Percentiles rank a stretch among this genome's conserved stretches.
These are phyloP conservation scores for Inga oerstediana DNA, from an alignment of 306 rosid genomes.

Conservation along the genomic window DNA sequence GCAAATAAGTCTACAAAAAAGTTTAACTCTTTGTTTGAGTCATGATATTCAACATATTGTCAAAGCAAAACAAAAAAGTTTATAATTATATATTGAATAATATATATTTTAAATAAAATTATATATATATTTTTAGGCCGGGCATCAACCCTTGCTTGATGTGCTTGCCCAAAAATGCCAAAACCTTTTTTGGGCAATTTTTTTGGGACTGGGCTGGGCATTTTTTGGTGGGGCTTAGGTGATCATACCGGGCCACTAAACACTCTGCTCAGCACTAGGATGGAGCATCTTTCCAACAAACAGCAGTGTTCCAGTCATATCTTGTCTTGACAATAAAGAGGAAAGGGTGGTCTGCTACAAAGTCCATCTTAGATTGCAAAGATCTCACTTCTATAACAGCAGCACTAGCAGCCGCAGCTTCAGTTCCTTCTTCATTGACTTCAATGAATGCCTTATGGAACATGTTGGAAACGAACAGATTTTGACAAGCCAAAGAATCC, in stretches of 20 bases:
- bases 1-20: no score
- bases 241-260: accelerated
- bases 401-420: constrained; percentile 74
- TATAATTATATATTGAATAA: no score
- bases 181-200: no score
- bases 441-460: constrained; percentile 71
- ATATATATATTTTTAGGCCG: no score
- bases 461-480: constrained; percentile 56
- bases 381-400: constrained; percentile 12
- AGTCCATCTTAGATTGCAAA: constrained; percentile 38
- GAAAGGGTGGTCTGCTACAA: constrained; percentile 86
- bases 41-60: no score
- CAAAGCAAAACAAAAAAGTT: no score
- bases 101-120: no score
- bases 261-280: constrained; percentile 46
- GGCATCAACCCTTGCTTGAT: no score
- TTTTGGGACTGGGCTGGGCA: no score
- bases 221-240: no score
- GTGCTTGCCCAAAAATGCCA: no score
- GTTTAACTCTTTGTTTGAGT: no score
- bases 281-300: constrained; percentile 76
- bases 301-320: constrained; percentile 63
- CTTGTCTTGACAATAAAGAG: constrained; percentile 69
- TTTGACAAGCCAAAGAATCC: constrained; percentile 51
- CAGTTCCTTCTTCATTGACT: constrained; percentile 89